Evolutionary conservation across 495 filamentous ascomycete genomes (phyloP), one percentile per base, ranked within the genome.

Genomic region (Penicillium verhagenii): DNA sequence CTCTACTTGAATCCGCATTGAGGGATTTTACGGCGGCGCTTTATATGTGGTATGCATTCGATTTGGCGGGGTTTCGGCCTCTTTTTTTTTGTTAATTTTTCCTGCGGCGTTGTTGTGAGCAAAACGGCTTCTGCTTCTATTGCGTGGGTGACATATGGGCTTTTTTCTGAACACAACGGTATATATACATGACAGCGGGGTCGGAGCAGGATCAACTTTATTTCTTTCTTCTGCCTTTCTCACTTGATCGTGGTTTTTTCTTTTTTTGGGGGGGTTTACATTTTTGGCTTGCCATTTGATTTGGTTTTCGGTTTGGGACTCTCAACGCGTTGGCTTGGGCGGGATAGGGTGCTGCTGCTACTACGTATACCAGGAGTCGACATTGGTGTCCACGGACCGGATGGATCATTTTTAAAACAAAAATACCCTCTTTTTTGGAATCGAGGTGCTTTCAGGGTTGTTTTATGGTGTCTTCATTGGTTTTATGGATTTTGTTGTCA

Each of bases 21-120:
- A 50, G 50, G 50, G 50, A 45, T 45, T 45, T 45, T 16, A 26
- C 42, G 42, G 40, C 40, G 40, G 42, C 42, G 42, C 42, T 21
- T 21, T 45, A 45, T 25, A 45, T 47, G 35, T 54, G 48, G 48
- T 25, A 58, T 62, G 55, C 56, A 62, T 62, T 55, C 47, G 51
- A 45, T 10, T 35, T 44, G 52, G 49, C 44, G 42, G 46, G 16
- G 4, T 44, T 39, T 10, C 29, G 40, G 21, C 20, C 33, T 47
- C 23, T 21, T 35, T 49, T 47, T 21, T 35, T 49, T 47, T 40
- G 38, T 20, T 21, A 55, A 29, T 47, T 47, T 29, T 46, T 48
- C 40, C 37, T 50, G 47, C 23, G 59, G 59, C 59, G 55, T 62
- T 58, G 44, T 58, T n/a, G 46, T 24, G 55, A 54, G 48, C 52